Conservation (phyloP, 306 rosid species). For the Vicia villosa region DNA sequence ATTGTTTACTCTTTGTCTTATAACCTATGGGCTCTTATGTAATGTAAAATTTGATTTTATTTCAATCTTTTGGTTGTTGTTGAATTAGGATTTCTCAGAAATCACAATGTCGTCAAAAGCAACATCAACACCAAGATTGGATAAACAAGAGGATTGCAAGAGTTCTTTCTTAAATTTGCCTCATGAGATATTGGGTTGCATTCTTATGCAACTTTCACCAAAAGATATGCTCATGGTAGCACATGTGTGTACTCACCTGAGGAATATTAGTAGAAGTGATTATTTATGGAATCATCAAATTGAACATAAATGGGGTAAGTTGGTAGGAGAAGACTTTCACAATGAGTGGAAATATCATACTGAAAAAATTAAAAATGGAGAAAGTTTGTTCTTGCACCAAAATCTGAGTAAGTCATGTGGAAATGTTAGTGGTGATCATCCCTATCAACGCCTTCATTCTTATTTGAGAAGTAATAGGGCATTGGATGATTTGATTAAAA, state of each 20-base stretch:
- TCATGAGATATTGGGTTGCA: conserved; percentile 22
- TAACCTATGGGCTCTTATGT: background rate
- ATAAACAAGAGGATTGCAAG: conserved; percentile 21
- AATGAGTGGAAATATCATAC: conserved; percentile 37
- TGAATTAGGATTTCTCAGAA: background rate
- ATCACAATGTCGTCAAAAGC: conserved; percentile 16
- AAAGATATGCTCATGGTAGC: conserved; percentile 31
- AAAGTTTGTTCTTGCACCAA: background rate
- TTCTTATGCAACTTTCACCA: conserved; percentile 34
- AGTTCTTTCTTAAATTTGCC: conserved; percentile 37
- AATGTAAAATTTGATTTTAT: background rate
- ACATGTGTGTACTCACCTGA: conserved; percentile 30
- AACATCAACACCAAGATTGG: background rate
- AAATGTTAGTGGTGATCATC: conserved; percentile 31
- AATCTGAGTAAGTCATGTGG: conserved; percentile 33
- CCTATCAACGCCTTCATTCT: conserved; percentile 18
- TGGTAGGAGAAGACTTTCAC: conserved; percentile 46
- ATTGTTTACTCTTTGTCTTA: background rate
- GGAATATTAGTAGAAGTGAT: conserved; percentile 10
- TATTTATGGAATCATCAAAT: conserved; percentile 33
- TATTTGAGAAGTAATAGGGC: conserved; percentile 21
- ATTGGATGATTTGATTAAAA: conserved; percentile 24
- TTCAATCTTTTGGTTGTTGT: background rate
- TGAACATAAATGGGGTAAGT: conserved; percentile 23
- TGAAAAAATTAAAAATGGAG: background rate